Evolutionary conservation across 495 filamentous ascomycete species (phyloP).

Genomic region (Echria macrotheca): DNA sequence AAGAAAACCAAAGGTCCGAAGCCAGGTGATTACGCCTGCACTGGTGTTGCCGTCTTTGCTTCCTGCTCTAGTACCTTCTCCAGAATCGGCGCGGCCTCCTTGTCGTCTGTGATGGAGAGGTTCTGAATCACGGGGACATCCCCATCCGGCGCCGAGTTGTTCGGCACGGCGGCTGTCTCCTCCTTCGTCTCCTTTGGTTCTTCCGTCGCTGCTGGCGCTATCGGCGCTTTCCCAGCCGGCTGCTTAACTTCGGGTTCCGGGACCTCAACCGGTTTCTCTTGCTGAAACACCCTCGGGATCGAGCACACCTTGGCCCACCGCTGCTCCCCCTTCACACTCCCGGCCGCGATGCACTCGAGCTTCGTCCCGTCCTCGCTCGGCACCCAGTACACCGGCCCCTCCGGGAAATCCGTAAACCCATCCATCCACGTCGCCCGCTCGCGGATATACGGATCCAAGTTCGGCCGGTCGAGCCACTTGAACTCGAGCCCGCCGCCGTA

Average conservation of each 20-base stretch:
- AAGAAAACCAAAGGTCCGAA: not conserved
- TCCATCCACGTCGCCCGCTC: constrained; percentile 46
- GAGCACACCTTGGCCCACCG: constrained; percentile 39
- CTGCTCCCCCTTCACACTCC: constrained; percentile 30
- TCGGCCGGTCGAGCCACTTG: constrained; percentile 65
- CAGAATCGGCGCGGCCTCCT: constrained; percentile 1
- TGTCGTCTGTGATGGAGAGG: constrained; percentile 13
- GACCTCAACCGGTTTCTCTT: not conserved
- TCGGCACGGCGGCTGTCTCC: too few species aligned
- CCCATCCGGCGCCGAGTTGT: not conserved
- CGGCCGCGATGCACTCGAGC: constrained; percentile 43
- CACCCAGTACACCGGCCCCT: constrained; percentile 46
- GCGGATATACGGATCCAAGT: constrained; percentile 56
- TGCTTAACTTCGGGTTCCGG: constrained; percentile 12
- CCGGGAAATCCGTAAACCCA: constrained; percentile 40
- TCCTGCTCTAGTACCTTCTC: constrained; percentile 21
- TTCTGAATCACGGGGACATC: constrained; percentile 17
- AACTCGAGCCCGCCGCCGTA: constrained; percentile 83
- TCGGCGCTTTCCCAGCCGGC: constrained; percentile 9
- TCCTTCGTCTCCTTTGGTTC: not conserved
- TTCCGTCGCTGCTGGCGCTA: not conserved
- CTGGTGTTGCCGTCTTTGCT: constrained; percentile 1
- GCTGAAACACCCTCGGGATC: constrained; percentile 33
- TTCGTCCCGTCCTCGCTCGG: constrained; percentile 34
- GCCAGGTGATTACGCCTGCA: not conserved